Conservation (phyloP, 805 yeast genomes). For the Wickerhamomyces bisporus region DNA sequence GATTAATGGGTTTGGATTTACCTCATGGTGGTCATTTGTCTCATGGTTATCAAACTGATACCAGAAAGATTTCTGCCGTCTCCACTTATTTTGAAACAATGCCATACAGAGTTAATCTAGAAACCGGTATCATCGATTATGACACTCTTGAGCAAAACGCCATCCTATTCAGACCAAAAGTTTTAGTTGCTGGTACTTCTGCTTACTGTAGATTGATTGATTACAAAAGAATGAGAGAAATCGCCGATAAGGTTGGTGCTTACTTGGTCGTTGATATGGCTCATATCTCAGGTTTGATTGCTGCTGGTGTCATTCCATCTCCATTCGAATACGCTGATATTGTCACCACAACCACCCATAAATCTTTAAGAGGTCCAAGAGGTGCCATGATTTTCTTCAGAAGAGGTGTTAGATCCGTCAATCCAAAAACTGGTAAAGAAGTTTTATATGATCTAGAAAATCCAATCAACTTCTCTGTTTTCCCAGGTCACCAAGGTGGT, state of each 20-base stretch:
- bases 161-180: slow-evolving; percentile 88
- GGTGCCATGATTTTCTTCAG: slow-evolving; percentile 99
- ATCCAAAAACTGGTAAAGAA: slow-evolving; percentile 85
- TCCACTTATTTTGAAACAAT: slow-evolving; percentile 96
- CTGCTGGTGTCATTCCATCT: slow-evolving; percentile 92
- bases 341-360: slow-evolving; percentile 98
- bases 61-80: slow-evolving; percentile 90
- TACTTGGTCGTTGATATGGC: slow-evolving; percentile 97
- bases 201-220: slow-evolving; percentile 97
- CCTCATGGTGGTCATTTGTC: slow-evolving; percentile 99
- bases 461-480: slow-evolving; percentile 95
- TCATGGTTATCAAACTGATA: slow-evolving; percentile 95
- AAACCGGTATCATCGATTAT: slow-evolving; percentile 93
- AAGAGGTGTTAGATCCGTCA: slow-evolving; percentile 85
- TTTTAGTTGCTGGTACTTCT: slow-evolving; percentile 95
- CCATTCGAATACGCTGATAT: slow-evolving; percentile 97
- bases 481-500: slow-evolving; percentile 99
- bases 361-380: slow-evolving; percentile 98
- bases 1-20: slow-evolving; percentile 94
- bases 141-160: slow-evolving; percentile 93
- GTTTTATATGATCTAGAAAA: slow-evolving; percentile 85
- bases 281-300: slow-evolving; percentile 91
- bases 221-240: slow-evolving; percentile 92
- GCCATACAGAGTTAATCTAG: slow-evolving; percentile 93
- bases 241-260: slow-evolving; percentile 97